Conservation (phyloP, 805 yeast species). For the Wickerhamiella galacta region DNA sequence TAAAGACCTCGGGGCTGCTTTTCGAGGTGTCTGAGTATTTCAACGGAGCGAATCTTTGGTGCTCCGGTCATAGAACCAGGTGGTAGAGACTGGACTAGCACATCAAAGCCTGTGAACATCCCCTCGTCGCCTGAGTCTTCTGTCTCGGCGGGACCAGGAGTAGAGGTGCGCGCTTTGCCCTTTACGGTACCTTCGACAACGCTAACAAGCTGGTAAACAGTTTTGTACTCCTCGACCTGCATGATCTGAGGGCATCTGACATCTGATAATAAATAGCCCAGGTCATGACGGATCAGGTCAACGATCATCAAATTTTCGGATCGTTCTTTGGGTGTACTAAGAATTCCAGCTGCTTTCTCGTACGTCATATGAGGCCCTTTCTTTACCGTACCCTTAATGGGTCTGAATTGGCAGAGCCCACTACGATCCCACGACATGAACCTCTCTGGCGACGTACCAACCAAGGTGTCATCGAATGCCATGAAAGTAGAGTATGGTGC, state of each 20-base stretch:
- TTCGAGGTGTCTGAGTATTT: constrained; percentile 51
- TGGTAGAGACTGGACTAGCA: constrained; percentile 65
- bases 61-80: constrained; percentile 99
- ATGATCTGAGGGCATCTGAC: constrained; percentile 67
- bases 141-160: constrained; percentile 1
- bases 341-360: constrained; percentile 42
- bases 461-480: constrained; percentile 45
- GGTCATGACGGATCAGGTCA: constrained; percentile 84
- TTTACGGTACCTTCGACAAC: constrained; percentile 55
- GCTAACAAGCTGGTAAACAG: constrained; percentile 83
- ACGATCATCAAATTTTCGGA: constrained; percentile 97
- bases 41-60: constrained; percentile 85
- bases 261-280: constrained; percentile 44
- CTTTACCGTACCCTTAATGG: constrained; percentile 89
- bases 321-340: constrained; percentile 76
- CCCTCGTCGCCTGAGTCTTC: constrained; percentile 1
- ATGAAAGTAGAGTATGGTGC: constrained; percentile 83
- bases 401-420: constrained; percentile 58
- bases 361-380: constrained; percentile 38
- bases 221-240: constrained; percentile 82
- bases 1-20: constrained; percentile 57
- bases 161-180: constrained; percentile 1
- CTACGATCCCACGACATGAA: constrained; percentile 59
- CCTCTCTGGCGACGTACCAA: constrained; percentile 91
- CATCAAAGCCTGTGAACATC: constrained; percentile 52